Evolutionary conservation across 495 filamentous ascomycete genomes (phyloP).

Genomic region (Thermochaetoides thermophila): DNA sequence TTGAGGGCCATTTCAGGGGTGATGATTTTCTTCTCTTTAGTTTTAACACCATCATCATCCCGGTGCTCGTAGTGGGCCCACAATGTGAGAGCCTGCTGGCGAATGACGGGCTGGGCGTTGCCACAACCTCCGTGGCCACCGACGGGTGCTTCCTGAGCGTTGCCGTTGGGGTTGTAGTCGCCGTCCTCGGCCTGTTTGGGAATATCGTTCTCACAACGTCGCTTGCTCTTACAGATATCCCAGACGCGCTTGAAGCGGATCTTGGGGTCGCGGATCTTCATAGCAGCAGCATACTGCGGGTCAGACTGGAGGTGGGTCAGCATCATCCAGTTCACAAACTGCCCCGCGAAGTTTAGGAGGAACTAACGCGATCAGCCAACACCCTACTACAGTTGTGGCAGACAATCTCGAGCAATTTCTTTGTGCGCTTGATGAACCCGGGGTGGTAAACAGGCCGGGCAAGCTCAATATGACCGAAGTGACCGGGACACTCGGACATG

Average conservation of each 20-base stretch:
- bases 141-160: conserved; percentile 18
- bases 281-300: conserved; percentile 63
- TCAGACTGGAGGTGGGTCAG: conserved; percentile 65
- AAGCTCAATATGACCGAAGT: conserved; percentile 96
- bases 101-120: conserved; percentile 73
- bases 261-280: conserved; percentile 79
- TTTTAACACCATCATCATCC: conserved; percentile 67
- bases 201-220: conserved; percentile 61
- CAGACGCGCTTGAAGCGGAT: conserved; percentile 80
- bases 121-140: conserved; percentile 77
- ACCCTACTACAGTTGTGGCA: conserved; percentile 98
- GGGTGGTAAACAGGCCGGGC: conserved; percentile 90
- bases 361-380: conserved; percentile 86
- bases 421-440: conserved; percentile 91
- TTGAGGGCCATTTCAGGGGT: conserved; percentile 71
- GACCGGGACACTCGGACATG: conserved; percentile 88
- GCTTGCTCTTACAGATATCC: conserved; percentile 74
- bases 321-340: conserved; percentile 34
- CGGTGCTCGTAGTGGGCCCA: conserved; percentile 33
- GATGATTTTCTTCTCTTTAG: conserved; percentile 71
- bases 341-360: conserved; percentile 27
- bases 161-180: conserved; percentile 33
- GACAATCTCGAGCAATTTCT: conserved; percentile 94
- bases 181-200: conserved; percentile 42
- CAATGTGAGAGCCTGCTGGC: conserved; percentile 70